These are phyloP conservation scores for Panicum miliaceum DNA, from an alignment of 176 grass and related monocot genomes.

Conservation along the genomic window DNA sequence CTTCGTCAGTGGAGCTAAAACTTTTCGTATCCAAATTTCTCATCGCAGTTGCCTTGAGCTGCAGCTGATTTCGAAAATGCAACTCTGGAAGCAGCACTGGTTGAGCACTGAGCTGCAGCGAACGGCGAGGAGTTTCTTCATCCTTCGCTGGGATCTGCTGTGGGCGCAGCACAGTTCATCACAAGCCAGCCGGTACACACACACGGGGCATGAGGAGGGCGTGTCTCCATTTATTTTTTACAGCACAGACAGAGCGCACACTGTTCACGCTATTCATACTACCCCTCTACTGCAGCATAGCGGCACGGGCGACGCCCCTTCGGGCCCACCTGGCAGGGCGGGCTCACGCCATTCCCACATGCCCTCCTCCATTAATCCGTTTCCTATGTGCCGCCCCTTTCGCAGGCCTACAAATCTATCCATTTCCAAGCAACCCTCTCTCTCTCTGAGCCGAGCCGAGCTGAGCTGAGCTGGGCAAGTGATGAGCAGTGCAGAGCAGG, in stretches of 20 bases:
- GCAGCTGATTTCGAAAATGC: not conserved
- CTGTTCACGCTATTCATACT: not conserved
- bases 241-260: not conserved
- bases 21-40: not conserved
- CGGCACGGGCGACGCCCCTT: too few relatives aligned
- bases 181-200: not conserved
- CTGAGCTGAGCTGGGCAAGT: not conserved
- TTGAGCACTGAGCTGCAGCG: not conserved
- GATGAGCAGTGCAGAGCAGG: constrained; percentile 7
- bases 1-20: not conserved
- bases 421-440: constrained; percentile 45
- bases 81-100: not conserved
- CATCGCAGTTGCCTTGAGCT: not conserved
- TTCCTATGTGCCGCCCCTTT: constrained; percentile 41
- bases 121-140: not conserved
- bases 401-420: constrained; percentile 47
- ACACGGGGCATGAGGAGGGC: not conserved
- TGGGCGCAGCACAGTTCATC: not conserved
- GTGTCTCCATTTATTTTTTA: constrained; percentile 22
- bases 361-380: constrained; percentile 39
- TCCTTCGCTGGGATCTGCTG: not conserved
- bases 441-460: not conserved
- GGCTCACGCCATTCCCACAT: constrained; percentile 20
- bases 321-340: not conserved
- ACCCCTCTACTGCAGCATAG: not conserved